phyloP scores from a whole-genome alignment of 2,329 filamentous ascomycete genomes.

The Pseudogymnoascus sp. region DNA sequence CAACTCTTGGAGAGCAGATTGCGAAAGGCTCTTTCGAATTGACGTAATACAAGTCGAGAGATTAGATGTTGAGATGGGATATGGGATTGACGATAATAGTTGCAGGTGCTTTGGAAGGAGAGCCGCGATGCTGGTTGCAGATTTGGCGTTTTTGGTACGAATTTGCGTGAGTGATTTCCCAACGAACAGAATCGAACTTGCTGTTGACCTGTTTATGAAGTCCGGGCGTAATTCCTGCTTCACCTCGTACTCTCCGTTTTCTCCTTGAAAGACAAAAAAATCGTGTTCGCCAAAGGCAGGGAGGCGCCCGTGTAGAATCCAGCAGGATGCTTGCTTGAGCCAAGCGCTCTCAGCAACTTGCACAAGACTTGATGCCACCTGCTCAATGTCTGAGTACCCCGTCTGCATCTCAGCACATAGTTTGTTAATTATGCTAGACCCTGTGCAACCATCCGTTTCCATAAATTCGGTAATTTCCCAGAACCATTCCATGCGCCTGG shows the following conservation, averaged over 20 bases:
- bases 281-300: slow-evolving; percentile 72
- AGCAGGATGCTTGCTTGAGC: slow-evolving; percentile 83
- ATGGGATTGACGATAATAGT: slow-evolving; percentile 59
- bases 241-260: slow-evolving; percentile 49
- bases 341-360: slow-evolving; percentile 78
- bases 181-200: slow-evolving; percentile 80
- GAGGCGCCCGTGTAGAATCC: slow-evolving; percentile 81
- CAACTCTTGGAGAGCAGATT: slow-evolving; percentile 74
- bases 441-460: slow-evolving; percentile 48
- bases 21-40: slow-evolving; percentile 74
- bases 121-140: slow-evolving; percentile 22
- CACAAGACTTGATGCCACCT: slow-evolving; percentile 65
- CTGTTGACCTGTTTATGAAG: slow-evolving; percentile 69
- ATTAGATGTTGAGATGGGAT: slow-evolving; percentile 65
- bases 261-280: slow-evolving; percentile 63
- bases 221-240: slow-evolving; percentile 60
- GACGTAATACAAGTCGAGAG: slow-evolving; percentile 66
- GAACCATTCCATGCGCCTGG: slow-evolving; percentile 76
- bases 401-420: slow-evolving; percentile 72
- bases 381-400: slow-evolving; percentile 79
- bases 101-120: slow-evolving; percentile 62
- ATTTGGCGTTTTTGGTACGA: slow-evolving; percentile 44
- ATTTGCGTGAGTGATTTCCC: slow-evolving; percentile 85
- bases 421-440: slow-evolving; percentile 68
- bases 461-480: slow-evolving; percentile 68